These are phyloP conservation scores for Mortierella sp. DNA, from an alignment of 371 early-diverging fungal genomes.

Conservation along the genomic window DNA sequence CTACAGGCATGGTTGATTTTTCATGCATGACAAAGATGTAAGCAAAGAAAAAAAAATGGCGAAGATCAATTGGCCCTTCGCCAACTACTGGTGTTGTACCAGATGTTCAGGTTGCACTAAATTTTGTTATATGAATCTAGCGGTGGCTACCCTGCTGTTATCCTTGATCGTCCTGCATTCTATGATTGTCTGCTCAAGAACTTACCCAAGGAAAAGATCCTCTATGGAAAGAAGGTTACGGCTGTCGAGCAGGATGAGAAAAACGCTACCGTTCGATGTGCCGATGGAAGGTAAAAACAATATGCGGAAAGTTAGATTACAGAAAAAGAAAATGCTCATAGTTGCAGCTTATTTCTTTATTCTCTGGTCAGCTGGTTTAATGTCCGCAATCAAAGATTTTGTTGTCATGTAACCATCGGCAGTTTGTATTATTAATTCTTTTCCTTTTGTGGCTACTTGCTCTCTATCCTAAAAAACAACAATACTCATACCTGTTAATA, in stretches of 20 bases:
- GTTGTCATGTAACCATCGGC: too few species aligned
- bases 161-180: conserved; percentile 53
- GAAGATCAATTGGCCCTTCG: too few species aligned
- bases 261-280: conserved; percentile 36
- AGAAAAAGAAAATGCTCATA: not conserved
- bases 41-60: not conserved
- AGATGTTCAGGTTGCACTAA: too few species aligned
- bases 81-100: too few species aligned
- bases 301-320: not conserved
- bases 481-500: not conserved
- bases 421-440: too few species aligned
- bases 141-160: conserved; percentile 52
- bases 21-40: conserved; percentile 50
- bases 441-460: too few species aligned
- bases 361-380: too few species aligned
- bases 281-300: conserved; percentile 43
- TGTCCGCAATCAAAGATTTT: too few species aligned
- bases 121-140: conserved; percentile 5
- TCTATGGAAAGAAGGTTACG: conserved; percentile 37
- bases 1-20: conserved; percentile 45
- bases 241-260: conserved; percentile 24
- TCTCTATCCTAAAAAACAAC: too few species aligned
- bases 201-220: conserved; percentile 36
- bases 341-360: too few species aligned
- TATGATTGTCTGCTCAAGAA: conserved; percentile 48